Conservation (phyloP, 164 flowering plant genomes). For the Berberis vulgaris region DNA sequence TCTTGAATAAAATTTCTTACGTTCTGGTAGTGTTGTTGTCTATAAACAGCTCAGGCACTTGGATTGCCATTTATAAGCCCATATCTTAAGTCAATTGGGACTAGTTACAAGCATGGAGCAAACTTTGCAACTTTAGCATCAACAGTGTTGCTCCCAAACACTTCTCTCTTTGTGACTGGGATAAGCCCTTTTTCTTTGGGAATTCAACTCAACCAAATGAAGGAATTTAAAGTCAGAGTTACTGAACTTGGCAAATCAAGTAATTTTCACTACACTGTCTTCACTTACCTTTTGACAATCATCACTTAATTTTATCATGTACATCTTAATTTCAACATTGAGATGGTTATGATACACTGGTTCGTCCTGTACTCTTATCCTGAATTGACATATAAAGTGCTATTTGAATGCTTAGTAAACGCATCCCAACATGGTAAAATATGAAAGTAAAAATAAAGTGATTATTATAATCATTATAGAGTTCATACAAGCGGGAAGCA, state of each 20-base stretch:
- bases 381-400: no score
- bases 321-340: no score
- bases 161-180: slow-evolving; percentile 77
- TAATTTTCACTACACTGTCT: neutral
- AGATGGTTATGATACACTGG: no score
- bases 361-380: no score
- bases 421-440: no score
- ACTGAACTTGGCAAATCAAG: slow-evolving; percentile 25
- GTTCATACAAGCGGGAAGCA: no score
- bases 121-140: slow-evolving; percentile 87
- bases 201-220: slow-evolving; percentile 92
- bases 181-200: slow-evolving; percentile 84
- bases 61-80: slow-evolving; percentile 80
- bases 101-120: slow-evolving; percentile 72
- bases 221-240: slow-evolving; percentile 50
- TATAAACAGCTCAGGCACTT: slow-evolving; percentile 59
- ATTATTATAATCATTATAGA: no score
- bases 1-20: neutral
- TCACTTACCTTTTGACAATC: neutral
- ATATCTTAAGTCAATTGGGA: slow-evolving; percentile 72
- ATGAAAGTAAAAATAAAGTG: no score
- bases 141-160: slow-evolving; percentile 70
- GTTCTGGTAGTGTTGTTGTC: neutral
- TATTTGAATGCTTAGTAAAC: no score
- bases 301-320: no score